Percentiles rank a stretch among this genome's conserved stretches.
These are phyloP conservation scores for Tulasnella sp. DNA, from an alignment of 768 basidiomycete species.

Conservation along the genomic window DNA sequence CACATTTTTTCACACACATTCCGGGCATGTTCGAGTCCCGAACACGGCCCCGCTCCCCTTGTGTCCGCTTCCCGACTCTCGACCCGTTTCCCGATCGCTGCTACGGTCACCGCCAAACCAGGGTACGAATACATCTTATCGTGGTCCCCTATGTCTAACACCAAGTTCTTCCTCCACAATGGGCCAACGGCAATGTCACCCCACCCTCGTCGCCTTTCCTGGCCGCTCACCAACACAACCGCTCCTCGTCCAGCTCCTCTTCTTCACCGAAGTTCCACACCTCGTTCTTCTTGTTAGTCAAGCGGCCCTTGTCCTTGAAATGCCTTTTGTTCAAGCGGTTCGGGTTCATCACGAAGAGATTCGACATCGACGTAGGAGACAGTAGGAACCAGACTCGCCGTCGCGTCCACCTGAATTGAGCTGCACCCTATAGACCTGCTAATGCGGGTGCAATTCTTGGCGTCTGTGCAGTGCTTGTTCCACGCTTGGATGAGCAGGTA, in stretches of 20 bases:
- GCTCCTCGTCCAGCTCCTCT: neutral
- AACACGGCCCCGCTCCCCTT: no score
- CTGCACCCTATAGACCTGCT: constrained; percentile 85
- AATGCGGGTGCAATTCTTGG: constrained; percentile 87
- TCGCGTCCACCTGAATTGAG: constrained; percentile 35
- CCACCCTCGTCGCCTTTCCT: no score
- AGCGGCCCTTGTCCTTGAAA: constrained; percentile 24
- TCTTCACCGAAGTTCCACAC: neutral
- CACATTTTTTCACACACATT: no score
- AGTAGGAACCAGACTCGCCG: neutral
- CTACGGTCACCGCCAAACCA: neutral
- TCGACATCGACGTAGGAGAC: constrained; percentile 20
- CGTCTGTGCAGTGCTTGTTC: constrained; percentile 82
- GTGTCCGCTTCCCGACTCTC: neutral
- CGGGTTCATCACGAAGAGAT: constrained; percentile 36
- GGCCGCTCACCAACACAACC: neutral
- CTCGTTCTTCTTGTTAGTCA: constrained; percentile 33
- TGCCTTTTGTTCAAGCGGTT: constrained; percentile 43
- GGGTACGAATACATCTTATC: neutral
- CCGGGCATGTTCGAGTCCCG: no score
- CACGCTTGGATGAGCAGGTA: constrained; percentile 84
- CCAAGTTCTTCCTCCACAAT: no score
- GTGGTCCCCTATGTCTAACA: neutral
- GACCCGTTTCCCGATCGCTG: neutral
- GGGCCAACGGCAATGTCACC: neutral